Evolutionary conservation across 306 rosid genomes (phyloP).

Genomic region (Luffa acutangula): DNA sequence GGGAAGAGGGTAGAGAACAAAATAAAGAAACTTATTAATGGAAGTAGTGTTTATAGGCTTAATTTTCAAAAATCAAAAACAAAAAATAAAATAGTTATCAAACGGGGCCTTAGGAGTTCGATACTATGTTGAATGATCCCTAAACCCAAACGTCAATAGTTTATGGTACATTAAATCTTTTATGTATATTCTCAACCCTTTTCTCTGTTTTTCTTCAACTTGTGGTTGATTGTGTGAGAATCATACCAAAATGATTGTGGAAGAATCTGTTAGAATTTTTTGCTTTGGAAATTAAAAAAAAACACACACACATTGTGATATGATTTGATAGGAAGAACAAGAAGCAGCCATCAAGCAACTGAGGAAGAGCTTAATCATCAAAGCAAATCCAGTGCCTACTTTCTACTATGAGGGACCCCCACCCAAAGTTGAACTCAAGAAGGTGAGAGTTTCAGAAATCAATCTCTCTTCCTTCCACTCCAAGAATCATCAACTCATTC

Average conservation of each 20-base stretch:
- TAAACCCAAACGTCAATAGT: not conserved
- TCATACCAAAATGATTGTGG: not conserved
- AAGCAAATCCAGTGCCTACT: constrained; percentile 93
- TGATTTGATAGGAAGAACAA: constrained; percentile 70
- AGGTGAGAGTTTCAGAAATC: constrained; percentile 37
- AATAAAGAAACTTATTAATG: too few species aligned
- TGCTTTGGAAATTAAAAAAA: not conserved
- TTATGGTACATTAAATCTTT: not conserved
- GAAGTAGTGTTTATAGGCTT: too few species aligned
- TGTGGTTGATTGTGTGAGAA: not conserved
- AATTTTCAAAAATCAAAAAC: too few species aligned
- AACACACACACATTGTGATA: not conserved
- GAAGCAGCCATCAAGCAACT: constrained; percentile 79
- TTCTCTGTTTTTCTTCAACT: not conserved
- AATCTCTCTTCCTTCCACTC: not conserved
- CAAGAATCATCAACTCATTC: not conserved
- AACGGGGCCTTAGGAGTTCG: too few species aligned
- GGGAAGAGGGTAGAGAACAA: too few species aligned
- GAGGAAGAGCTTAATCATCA: constrained; percentile 74
- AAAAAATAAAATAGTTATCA: too few species aligned
- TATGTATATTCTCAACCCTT: not conserved
- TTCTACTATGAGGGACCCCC: constrained; percentile 91
- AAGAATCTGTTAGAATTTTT: constrained; percentile 3
- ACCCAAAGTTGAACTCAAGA: constrained; percentile 70
- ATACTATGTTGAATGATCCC: not conserved